Percentiles rank a stretch among this genome's conserved stretches.
Evolutionary conservation across 495 filamentous ascomycete species (phyloP).

Genomic region (Aspergillus campestris): DNA sequence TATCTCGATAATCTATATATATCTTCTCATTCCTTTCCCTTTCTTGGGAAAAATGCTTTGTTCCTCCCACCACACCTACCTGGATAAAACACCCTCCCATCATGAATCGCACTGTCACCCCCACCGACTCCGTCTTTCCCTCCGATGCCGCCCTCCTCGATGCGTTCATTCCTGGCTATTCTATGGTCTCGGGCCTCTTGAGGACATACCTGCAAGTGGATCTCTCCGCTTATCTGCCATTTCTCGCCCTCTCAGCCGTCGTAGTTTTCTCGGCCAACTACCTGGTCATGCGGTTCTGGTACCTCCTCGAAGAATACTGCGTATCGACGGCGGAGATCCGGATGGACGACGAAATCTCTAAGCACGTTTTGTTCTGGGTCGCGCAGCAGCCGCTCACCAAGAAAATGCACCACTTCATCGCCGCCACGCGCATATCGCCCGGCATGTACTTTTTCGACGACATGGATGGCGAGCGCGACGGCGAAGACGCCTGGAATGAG

Average conservation of each 20-base stretch:
- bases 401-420: conserved; percentile 50
- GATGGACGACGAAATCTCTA: conserved; percentile 60
- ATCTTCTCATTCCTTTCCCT: no score
- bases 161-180: conserved; percentile 65
- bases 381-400: conserved; percentile 51
- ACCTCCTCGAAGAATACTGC: conserved; percentile 21
- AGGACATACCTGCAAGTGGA: conserved; percentile 59
- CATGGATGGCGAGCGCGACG: conserved; percentile 35
- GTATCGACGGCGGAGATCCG: conserved; percentile 54
- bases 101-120: conserved; percentile 6
- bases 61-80: conserved; percentile 10
- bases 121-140: conserved; percentile 5
- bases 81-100: conserved; percentile 18
- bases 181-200: conserved; percentile 51
- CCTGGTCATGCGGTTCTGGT: conserved; percentile 33
- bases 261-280: conserved; percentile 45
- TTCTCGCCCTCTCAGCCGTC: conserved; percentile 43
- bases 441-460: conserved; percentile 37
- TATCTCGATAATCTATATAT: no score
- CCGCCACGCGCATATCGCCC: conserved; percentile 48
- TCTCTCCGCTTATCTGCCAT: conserved; percentile 59
- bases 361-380: conserved; percentile 63
- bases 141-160: conserved; percentile 51
- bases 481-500: conserved; percentile 23
- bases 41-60: neutral